These are phyloP conservation scores for Xylaria scruposa DNA, from an alignment of 495 filamentous ascomycete species.

Conservation along the genomic window DNA sequence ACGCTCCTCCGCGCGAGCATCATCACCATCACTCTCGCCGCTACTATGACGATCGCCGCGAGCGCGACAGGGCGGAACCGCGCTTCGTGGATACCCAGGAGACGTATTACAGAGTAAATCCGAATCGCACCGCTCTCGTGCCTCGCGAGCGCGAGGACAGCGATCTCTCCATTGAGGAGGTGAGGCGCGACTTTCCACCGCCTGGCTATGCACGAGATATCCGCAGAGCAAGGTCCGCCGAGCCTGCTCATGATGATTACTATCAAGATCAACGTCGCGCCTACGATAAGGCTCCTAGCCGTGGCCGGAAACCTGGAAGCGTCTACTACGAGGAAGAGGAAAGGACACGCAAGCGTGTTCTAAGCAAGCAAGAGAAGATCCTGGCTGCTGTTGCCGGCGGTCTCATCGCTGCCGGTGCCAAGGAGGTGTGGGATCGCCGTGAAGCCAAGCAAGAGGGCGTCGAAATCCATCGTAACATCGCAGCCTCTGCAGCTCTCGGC, in stretches of 20 bases:
- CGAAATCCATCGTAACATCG: constrained; percentile 56
- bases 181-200: constrained; percentile 71
- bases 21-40: constrained; percentile 43
- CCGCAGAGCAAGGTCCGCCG: constrained; percentile 59
- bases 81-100: constrained; percentile 58
- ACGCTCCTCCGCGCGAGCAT: constrained; percentile 49
- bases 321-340: constrained; percentile 55
- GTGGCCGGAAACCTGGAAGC: constrained; percentile 43
- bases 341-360: constrained; percentile 50
- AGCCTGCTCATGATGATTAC: constrained; percentile 52
- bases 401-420: constrained; percentile 59
- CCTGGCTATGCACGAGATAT: constrained; percentile 60
- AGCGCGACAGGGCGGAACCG: constrained; percentile 51
- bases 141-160: constrained; percentile 62
- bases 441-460: constrained; percentile 53
- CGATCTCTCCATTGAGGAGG: constrained; percentile 69
- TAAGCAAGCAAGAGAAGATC: constrained; percentile 65
- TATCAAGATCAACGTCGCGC: constrained; percentile 48
- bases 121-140: constrained; percentile 55
- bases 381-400: constrained; percentile 61
- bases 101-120: constrained; percentile 52
- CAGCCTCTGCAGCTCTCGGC: constrained; percentile 59
- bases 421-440: constrained; percentile 63
- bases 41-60: constrained; percentile 55
- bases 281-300: constrained; percentile 47